Evolutionary conservation across 1,139 yeast species (phyloP), one percentile per base, ranked within the genome.

Genomic region (Blastobotrys raffinosifermentans): DNA sequence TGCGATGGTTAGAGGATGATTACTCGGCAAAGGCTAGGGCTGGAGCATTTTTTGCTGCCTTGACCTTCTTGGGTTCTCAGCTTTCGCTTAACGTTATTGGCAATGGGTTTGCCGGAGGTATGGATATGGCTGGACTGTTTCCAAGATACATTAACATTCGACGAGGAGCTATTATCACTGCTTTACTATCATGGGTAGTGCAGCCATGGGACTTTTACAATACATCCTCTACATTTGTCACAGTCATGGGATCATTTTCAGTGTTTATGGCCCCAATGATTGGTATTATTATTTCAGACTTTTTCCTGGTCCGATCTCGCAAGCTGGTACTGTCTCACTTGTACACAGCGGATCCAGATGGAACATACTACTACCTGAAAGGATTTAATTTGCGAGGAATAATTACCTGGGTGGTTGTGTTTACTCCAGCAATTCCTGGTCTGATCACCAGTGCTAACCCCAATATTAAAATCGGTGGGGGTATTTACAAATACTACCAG

Each of bases 21-120:
- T 47, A 50, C 34, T 54, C 53, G 30, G 26, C 49, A n/a, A 31
- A 31, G 18, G 40, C 49, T 36, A 69, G 89, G 56, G 93, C 86
- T 17, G 94, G 91, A 49, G 89, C 79, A 1, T 83, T 83, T 58
- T 69, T 84, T 46, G 77, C 82, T 44, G 70, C 84, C 4, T 67
- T 77, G 37, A 80, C 82, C 0, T 82, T 83, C 63, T 82, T 85
- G 1, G 61, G 82, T 46, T 89, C 93, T 13, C 91, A 82, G 60
- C 64, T 82, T 48, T 93, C 93, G 58, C 80, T 91, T 8, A 75
- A 76, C 46, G 67, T 76, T 35, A 69, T 77, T 17, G 80, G 81
- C 26, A 77, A 77, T 55, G 73, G 79, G 9, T 69, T 76, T 33
- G 70, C 78, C 1, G 74, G 74, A 48, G 79, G 79, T 32, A 75